These are phyloP conservation scores for Fusarium tricinctum DNA, from an alignment of 2,329 filamentous ascomycete species.

Conservation along the genomic window DNA sequence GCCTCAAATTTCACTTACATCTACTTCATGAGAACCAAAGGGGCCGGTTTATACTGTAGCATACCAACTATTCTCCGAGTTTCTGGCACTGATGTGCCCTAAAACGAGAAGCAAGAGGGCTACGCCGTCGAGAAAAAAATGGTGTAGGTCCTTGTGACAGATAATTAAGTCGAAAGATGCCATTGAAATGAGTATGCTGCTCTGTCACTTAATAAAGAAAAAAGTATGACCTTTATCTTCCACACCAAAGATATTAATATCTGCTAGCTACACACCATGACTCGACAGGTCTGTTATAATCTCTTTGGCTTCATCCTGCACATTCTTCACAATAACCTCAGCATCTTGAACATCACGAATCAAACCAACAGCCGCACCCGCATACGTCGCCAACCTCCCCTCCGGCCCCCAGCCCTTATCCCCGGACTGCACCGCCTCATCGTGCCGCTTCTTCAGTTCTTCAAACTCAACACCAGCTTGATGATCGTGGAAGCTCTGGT, in stretches of 20 bases:
- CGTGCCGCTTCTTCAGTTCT: slow-evolving; percentile 59
- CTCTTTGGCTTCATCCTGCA: slow-evolving; percentile 49
- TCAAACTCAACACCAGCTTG: slow-evolving; percentile 58
- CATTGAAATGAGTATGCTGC: neutral
- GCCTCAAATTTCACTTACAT: no score
- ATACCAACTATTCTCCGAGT: neutral
- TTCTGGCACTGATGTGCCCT: neutral
- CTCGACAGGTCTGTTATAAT: slow-evolving; percentile 10
- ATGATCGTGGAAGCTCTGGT: slow-evolving; percentile 56
- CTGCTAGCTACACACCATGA: neutral
- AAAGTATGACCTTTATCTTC: neutral
- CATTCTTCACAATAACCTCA: slow-evolving; percentile 54
- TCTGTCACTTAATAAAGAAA: neutral
- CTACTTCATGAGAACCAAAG: no score
- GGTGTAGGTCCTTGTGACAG: neutral
- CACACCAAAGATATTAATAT: neutral
- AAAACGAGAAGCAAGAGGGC: neutral
- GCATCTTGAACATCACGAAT: slow-evolving; percentile 58
- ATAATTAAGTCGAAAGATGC: neutral
- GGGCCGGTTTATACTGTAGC: neutral
- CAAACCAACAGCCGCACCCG: slow-evolving; percentile 61
- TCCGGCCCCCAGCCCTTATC: slow-evolving; percentile 63
- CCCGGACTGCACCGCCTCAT: slow-evolving; percentile 53
- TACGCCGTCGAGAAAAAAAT: neutral
- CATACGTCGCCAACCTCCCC: slow-evolving; percentile 65